Conservation (phyloP, 2,329 filamentous ascomycete species). For the Cercospora sp. region DNA sequence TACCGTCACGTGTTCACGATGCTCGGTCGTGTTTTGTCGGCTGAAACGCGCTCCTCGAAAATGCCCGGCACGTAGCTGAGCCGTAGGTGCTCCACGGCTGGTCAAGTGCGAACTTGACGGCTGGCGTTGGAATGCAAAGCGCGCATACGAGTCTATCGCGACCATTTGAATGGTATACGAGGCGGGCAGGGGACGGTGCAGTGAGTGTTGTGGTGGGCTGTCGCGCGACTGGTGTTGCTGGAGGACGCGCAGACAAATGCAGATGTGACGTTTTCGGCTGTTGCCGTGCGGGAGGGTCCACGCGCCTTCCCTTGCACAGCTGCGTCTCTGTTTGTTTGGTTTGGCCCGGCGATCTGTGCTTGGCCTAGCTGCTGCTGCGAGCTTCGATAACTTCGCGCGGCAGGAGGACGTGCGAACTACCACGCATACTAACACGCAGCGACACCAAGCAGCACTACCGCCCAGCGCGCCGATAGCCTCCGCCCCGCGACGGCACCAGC, state of each 20-base stretch:
- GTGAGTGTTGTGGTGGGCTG: neutral
- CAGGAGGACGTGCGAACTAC: slow-evolving; percentile 1
- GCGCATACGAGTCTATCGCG: neutral
- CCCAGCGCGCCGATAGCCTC: slow-evolving; percentile 10
- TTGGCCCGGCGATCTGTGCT: neutral
- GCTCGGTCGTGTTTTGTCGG: neutral
- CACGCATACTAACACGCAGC: slow-evolving; percentile 6
- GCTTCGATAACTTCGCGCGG: neutral
- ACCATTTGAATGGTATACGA: neutral
- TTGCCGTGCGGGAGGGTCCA: neutral
- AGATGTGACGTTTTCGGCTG: neutral
- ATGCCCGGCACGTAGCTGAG: neutral
- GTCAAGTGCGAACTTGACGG: neutral
- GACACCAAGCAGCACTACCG: slow-evolving; percentile 4
- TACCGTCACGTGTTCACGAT: too few species aligned
- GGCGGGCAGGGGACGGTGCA: neutral
- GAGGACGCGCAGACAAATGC: neutral
- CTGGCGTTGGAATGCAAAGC: neutral
- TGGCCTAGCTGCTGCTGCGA: neutral
- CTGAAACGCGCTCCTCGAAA: neutral
- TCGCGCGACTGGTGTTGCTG: neutral
- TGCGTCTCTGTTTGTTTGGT: neutral
- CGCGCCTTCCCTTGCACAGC: neutral
- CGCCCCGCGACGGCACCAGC: neutral
- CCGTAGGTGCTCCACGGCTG: neutral